Evolutionary conservation across 139 green algal species (phyloP).

Genomic region (Closterium sp.): DNA sequence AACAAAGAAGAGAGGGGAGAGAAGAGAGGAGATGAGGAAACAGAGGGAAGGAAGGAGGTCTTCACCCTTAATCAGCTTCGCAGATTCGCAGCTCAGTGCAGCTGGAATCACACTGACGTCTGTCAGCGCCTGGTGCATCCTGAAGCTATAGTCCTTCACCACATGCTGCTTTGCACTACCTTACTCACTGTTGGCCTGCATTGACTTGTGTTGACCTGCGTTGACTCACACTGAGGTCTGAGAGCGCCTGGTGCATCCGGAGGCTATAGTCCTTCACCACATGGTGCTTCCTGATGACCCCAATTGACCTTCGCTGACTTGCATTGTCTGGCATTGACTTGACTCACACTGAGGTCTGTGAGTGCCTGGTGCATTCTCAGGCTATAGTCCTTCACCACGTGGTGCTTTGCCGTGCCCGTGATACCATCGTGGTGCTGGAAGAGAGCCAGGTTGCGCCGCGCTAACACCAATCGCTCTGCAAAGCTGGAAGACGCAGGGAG

Average conservation of each 20-base stretch:
- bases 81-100: no score
- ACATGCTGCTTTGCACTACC: no score
- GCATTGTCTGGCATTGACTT: background rate
- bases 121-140: no score
- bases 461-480: background rate
- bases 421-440: slow-evolving; percentile 51
- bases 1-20: background rate
- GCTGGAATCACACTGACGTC: no score
- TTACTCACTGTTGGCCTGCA: no score
- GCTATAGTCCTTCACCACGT: slow-evolving; percentile 46
- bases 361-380: slow-evolving; percentile 27
- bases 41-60: no score
- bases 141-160: no score
- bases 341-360: slow-evolving; percentile 19
- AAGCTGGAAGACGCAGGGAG: background rate
- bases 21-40: background rate
- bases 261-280: slow-evolving; percentile 43
- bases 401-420: slow-evolving; percentile 44
- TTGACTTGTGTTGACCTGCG: background rate
- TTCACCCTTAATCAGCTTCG: no score
- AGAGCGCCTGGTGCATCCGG: slow-evolving; percentile 32
- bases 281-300: slow-evolving; percentile 4
- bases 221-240: slow-evolving; percentile 14
- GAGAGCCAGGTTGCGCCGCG: slow-evolving; percentile 31
- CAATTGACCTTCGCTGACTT: background rate